phyloP scores from a whole-genome alignment of 768 basidiomycete genomes.

The Suillus luteus region DNA sequence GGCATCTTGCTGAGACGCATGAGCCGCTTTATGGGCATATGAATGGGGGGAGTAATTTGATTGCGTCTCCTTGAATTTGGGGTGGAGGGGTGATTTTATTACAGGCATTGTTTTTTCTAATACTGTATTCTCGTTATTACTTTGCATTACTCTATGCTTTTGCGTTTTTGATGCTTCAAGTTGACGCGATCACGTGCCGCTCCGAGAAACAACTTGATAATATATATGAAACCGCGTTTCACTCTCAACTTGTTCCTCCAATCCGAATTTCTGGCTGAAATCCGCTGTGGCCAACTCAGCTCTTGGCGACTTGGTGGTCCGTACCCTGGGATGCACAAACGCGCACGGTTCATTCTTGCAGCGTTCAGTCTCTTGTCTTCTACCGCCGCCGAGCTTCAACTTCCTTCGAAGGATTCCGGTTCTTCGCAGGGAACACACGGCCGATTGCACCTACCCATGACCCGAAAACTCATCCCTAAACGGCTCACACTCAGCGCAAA shows the following conservation, averaged over 20 bases:
- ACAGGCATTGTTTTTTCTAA: conserved; percentile 7
- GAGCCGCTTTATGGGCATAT: conserved; percentile 33
- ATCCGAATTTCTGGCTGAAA: not conserved
- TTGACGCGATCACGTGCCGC: not conserved
- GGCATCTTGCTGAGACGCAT: conserved; percentile 26
- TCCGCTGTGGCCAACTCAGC: not conserved
- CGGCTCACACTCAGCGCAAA: conserved; percentile 18
- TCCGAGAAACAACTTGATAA: not conserved
- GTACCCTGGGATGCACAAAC: not conserved
- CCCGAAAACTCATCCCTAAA: conserved; percentile 9
- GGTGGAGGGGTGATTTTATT: not conserved
- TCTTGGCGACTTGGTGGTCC: no score
- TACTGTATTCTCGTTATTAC: not conserved
- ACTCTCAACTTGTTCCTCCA: not conserved
- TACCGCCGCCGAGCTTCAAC: not conserved
- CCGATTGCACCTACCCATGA: conserved; percentile 30
- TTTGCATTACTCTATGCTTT: conserved; percentile 1
- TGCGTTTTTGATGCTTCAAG: not conserved
- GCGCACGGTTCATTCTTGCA: not conserved
- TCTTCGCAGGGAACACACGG: no score
- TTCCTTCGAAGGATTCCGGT: not conserved
- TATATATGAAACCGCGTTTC: not conserved
- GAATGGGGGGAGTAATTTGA: conserved; percentile 22
- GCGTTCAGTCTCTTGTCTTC: not conserved
- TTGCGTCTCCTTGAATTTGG: conserved; percentile 28